Base-by-base conservation (phyloP, 345 rosid species). In the Corchorus olitorius region DNA sequence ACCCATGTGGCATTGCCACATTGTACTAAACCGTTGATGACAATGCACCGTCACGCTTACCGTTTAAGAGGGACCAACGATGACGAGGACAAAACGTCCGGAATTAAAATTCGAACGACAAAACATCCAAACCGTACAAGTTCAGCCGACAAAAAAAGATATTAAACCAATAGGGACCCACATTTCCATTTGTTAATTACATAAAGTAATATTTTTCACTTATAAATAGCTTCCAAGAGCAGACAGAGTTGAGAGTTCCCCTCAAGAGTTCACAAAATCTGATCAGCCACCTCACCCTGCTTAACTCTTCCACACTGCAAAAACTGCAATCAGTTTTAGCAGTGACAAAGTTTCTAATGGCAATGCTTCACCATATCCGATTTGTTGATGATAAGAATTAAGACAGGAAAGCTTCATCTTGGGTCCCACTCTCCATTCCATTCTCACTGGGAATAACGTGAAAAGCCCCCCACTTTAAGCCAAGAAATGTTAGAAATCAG, bases 381-480 rank as follows among this genome's bases (percentile, higher is more conserved):
- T 63, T 63, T 63, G 46, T 63, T 63, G 68, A 63, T 13, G 68
- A 63, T 37, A 63, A 63, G 45, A 62, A 63, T 35, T 19, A 62
- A 62, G 45, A 35, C 15, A 37, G 12, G 35, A 13, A 35, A 35
- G 45, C 73, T 46, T 12, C 15, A 49, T 27, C 58, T 61, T 13
- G 39, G 72, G 66, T 73, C 67, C 67, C 66, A 73, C 76, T 14
- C 16, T 46, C 55, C 17, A 27, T 45, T 60, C 22, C 55, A 45
- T 16, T 8, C 49, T 39, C 50, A 9, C 49, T n/a, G 70, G 33
- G 34, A 52, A 59, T 33, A 22, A 7, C 43, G 55, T 58, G 39
- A 73, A 73, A 62, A 3, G 33, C 2, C 9, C 43, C 22, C 8
- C 16, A 35, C 58, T 46, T 60, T 70, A 16, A 39, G 60, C 60